These are phyloP conservation scores for Smallanthus sonchifolius DNA, from an alignment of 129 eudicot genomes.

Conservation along the genomic window DNA sequence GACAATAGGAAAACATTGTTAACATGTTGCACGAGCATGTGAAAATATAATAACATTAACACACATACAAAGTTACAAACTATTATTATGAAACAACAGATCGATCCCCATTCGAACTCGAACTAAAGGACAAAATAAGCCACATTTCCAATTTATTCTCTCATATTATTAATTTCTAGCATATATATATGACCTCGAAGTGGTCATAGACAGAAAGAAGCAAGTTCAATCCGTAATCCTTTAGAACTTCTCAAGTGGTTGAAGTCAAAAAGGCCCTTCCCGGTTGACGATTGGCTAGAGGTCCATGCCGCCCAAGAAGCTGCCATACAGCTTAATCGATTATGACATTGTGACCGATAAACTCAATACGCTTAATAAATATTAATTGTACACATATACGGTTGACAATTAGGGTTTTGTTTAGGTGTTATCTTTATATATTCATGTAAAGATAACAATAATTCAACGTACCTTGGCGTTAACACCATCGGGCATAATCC, in stretches of 20 bases:
- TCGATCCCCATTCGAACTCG: no score
- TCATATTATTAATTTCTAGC: not conserved
- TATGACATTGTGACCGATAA: no score
- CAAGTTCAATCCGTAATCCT: not conserved
- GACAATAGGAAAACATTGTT: no score
- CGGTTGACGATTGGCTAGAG: constrained; percentile 39
- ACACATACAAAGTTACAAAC: no score
- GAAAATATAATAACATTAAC: no score
- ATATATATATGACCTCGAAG: not conserved
- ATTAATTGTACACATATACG: no score
- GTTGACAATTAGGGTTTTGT: no score
- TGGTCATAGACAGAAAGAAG: not conserved
- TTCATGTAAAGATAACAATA: not conserved
- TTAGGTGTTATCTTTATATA: no score
- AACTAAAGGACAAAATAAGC: no score
- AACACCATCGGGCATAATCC: constrained; percentile 48
- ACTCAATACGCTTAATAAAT: no score
- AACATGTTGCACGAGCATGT: no score
- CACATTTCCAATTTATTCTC: not conserved
- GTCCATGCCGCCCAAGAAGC: constrained; percentile 64
- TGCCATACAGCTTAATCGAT: not conserved
- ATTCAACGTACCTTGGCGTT: constrained; percentile 40
- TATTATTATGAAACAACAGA: no score
- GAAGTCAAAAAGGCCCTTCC: constrained; percentile 49
- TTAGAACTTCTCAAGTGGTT: constrained; percentile 10